Conservation (phyloP, 495 filamentous ascomycete species). For the Talaromyces nanjingensis region DNA sequence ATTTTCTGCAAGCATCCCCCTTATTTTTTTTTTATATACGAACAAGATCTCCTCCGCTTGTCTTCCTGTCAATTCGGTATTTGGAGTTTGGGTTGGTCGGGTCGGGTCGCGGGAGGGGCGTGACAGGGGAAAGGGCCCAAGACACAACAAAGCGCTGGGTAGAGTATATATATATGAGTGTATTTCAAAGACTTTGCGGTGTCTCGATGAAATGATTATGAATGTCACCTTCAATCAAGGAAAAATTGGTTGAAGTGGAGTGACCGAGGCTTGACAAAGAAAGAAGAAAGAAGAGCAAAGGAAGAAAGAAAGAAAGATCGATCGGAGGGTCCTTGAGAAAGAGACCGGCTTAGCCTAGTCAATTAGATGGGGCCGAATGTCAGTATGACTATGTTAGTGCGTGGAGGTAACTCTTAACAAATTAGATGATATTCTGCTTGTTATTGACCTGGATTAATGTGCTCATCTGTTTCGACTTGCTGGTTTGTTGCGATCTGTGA, state of each 20-base stretch:
- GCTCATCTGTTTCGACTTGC: background rate
- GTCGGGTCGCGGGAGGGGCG: background rate
- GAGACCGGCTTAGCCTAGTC: too few relatives aligned
- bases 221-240: background rate
- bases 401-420: background rate
- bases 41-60: background rate
- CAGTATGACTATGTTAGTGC: background rate
- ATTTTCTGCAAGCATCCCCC: background rate
- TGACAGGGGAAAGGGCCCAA: background rate
- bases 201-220: background rate
- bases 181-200: background rate
- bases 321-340: background rate
- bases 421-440: background rate
- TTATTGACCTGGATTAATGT: background rate
- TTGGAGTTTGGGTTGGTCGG: background rate
- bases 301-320: background rate
- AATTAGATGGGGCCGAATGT: background rate
- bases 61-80: background rate
- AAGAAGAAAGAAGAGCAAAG: background rate
- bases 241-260: background rate
- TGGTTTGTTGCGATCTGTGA: background rate
- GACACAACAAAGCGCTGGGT: slow-evolving; percentile 7
- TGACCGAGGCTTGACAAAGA: background rate
- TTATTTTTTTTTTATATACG: background rate
- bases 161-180: background rate